Base-by-base conservation (phyloP, 2,329 filamentous ascomycete genomes). In the Orbilia ellipsospora region DNA sequence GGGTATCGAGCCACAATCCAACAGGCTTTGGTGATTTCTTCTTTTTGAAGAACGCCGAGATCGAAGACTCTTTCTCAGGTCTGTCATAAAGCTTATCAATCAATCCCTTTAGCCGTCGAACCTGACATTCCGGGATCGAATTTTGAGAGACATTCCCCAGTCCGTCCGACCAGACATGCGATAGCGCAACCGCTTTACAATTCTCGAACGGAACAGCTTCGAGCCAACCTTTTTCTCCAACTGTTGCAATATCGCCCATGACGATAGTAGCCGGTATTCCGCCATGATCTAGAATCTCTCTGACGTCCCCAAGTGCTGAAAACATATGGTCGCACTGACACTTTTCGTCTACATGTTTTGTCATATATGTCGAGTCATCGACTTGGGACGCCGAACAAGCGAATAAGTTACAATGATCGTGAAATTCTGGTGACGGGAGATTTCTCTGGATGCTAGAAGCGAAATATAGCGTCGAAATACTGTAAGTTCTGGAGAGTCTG, bases 81-180 rank as follows among this genome's bases (percentile, higher is more conserved):
- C 2, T n/a, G n/a, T 54, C 44, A 18, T 69, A 66, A 6, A 66
- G 56, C 10, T 64, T 16, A 20, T 72, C 57, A 2, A 62, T 63
- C 13, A 77, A 65, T 2, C 57, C 45, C 36, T 77, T 66, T 4
- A 76, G 61, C 28, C 64, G 54, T 36, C 44, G 52, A 6, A 78
- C 60, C 54, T 78, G 77, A 36, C 77, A 78, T n/a, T 55, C 42
- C 5, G 77, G 75, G 40, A 78, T 73, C 28, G 69, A 72, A 56
- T 77, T 77, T n/a, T 42, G 56, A 8, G 18, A 28, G 12, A 69
- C 70, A 23, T 77, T 78, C 13, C 77, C 77, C 18, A 78, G 56
- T 13, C 77, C 77, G n/a, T 78, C 74, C 5, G 77, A 73, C 77
- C 77, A 78, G 15, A 77, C 77, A 40, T 78, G 77, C 13, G 77